Conservation (phyloP, 2,329 filamentous ascomycete species). For the Botryotinia calthae region DNA sequence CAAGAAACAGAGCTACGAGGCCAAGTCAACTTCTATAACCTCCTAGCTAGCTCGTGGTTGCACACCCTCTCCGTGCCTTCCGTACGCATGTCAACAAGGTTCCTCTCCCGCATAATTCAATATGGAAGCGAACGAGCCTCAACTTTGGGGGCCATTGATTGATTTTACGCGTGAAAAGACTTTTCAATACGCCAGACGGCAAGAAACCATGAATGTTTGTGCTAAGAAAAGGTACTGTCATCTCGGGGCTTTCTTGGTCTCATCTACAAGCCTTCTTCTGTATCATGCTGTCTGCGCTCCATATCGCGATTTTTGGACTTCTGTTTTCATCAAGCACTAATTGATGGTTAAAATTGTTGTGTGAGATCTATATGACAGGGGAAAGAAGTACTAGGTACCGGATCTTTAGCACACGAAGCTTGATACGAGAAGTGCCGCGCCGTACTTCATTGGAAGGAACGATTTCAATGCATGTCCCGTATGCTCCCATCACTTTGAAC, state of each 20-base stretch:
- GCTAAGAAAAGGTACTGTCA: background rate
- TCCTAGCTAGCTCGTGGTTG: background rate
- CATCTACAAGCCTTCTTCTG: background rate
- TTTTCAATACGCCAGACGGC: background rate
- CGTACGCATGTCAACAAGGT: background rate
- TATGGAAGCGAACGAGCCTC: background rate
- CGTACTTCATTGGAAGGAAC: background rate
- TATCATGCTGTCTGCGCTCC: background rate
- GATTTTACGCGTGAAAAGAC: background rate
- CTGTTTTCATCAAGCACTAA: background rate
- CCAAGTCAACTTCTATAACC: background rate
- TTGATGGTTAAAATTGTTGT: background rate
- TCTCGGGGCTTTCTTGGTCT: background rate
- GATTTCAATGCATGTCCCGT: background rate
- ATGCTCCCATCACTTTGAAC: background rate
- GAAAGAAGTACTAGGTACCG: background rate
- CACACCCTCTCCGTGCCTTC: background rate
- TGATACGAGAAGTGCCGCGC: slow-evolving; percentile 7
- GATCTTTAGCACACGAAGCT: background rate
- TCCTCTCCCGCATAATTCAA: background rate
- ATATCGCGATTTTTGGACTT: background rate
- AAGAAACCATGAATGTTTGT: background rate
- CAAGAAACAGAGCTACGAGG: background rate
- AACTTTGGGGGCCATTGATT: background rate
- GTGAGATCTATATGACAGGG: background rate